Evolutionary conservation across 345 rosid species (phyloP).

Genomic region (Bruguiera gymnorhiza): DNA sequence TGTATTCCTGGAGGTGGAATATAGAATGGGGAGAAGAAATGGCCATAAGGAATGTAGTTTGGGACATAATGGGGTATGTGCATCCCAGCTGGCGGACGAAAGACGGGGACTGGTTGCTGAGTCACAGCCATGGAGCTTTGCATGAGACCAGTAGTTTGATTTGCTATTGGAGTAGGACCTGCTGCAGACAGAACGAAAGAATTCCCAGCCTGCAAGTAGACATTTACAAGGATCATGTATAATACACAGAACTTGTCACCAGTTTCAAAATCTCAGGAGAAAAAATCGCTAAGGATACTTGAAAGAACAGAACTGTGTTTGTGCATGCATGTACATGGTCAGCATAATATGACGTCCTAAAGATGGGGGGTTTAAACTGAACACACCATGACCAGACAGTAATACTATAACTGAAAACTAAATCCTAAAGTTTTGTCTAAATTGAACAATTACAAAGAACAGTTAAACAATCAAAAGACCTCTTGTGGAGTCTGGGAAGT

Average conservation of each 20-base stretch:
- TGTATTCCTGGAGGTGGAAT: conserved; percentile 72
- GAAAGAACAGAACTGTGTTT: no score
- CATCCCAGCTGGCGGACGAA: conserved; percentile 81
- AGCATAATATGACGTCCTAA: no score
- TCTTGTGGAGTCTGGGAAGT: conserved; percentile 77
- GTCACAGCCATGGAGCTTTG: conserved; percentile 74
- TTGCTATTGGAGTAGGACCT: conserved; percentile 61
- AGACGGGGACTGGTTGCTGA: conserved; percentile 82
- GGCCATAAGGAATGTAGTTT: conserved; percentile 79
- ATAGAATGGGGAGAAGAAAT: conserved; percentile 67
- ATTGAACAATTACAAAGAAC: conserved; percentile 8
- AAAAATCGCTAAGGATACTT: no score
- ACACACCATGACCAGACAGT: no score
- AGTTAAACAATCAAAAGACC: conserved; percentile 44
- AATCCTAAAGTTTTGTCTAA: background rate
- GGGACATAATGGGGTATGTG: conserved; percentile 80
- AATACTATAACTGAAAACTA: no score
- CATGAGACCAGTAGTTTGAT: conserved; percentile 79
- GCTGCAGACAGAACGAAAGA: conserved; percentile 59
- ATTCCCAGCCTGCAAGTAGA: conserved; percentile 59
- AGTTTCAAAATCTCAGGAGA: no score
- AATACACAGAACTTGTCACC: no score
- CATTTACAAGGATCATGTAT: background rate
- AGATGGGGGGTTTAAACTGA: no score
- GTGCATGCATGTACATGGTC: no score